A percentile compares a stretch with the other conserved stretches of the same genome.
Conservation (phyloP, 106 monocot species). For the Dendrobium catenatum region DNA sequence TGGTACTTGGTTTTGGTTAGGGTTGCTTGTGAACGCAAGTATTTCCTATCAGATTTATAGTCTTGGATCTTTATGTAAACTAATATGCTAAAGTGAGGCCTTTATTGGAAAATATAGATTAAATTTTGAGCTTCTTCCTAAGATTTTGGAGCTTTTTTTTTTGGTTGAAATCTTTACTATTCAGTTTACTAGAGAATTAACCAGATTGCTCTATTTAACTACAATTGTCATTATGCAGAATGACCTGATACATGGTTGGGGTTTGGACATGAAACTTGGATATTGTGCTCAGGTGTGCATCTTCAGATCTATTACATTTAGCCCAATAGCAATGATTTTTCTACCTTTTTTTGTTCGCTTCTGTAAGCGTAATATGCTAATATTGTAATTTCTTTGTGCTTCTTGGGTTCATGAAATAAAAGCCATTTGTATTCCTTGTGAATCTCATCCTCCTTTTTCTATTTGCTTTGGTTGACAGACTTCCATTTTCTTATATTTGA, state of each 20-base stretch:
- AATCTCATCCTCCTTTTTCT: neutral
- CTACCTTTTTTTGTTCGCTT: neutral
- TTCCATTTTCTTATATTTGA: neutral
- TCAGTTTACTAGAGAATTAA: neutral
- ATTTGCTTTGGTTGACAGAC: neutral
- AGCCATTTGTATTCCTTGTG: neutral
- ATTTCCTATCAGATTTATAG: neutral
- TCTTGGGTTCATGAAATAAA: neutral
- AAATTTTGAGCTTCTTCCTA: neutral
- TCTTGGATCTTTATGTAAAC: neutral
- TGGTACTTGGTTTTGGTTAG: too few relatives aligned
- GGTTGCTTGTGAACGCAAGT: too few relatives aligned
- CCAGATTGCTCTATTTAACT: neutral
- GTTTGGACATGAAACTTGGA: slow-evolving; percentile 94
- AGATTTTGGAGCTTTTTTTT: neutral
- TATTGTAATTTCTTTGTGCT: neutral
- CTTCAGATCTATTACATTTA: neutral
- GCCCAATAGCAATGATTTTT: neutral
- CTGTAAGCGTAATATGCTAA: neutral
- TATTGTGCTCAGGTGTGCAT: slow-evolving; percentile 80
- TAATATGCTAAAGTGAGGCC: neutral
- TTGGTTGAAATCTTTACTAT: neutral
- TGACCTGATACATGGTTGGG: slow-evolving; percentile 96
- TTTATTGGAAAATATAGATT: neutral
- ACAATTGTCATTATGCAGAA: slow-evolving; percentile 44